phyloP scores from a whole-genome alignment of 2,329 filamentous ascomycete genomes.

The Cryphonectria naterciae region DNA sequence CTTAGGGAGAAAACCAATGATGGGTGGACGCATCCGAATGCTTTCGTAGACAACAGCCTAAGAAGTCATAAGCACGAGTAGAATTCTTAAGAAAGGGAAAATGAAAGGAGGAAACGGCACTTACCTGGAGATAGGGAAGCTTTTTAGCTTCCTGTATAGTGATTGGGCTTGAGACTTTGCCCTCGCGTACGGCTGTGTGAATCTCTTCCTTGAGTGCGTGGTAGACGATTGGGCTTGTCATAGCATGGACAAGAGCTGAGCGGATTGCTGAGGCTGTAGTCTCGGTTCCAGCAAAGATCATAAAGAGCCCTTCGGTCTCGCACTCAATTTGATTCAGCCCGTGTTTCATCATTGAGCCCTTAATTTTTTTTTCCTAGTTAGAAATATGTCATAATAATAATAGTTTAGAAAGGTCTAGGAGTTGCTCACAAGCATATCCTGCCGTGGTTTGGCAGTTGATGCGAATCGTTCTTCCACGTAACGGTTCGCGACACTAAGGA shows the following conservation, averaged over 20 bases:
- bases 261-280: slow-evolving; percentile 54
- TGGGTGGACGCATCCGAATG: slow-evolving; percentile 42
- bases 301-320: slow-evolving; percentile 40
- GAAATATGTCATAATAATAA: neutral
- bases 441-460: slow-evolving; percentile 45
- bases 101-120: neutral
- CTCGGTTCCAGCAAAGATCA: slow-evolving; percentile 51
- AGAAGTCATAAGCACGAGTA: neutral
- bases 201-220: slow-evolving; percentile 29
- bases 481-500: slow-evolving; percentile 45
- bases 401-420: neutral
- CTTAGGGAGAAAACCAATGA: slow-evolving; percentile 29
- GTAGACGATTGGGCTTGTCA: slow-evolving; percentile 27
- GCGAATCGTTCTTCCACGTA: slow-evolving; percentile 51
- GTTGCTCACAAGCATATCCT: slow-evolving; percentile 51
- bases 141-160: neutral
- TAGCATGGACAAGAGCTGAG: slow-evolving; percentile 37
- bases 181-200: slow-evolving; percentile 12
- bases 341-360: slow-evolving; percentile 51
- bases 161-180: neutral
- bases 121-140: neutral
- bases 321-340: slow-evolving; percentile 46
- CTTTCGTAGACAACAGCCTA: slow-evolving; percentile 42
- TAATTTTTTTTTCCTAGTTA: neutral
- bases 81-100: too few species aligned